Base-by-base conservation (phyloP, 441 rosid species). In the Pelargonium citronellum region DNA sequence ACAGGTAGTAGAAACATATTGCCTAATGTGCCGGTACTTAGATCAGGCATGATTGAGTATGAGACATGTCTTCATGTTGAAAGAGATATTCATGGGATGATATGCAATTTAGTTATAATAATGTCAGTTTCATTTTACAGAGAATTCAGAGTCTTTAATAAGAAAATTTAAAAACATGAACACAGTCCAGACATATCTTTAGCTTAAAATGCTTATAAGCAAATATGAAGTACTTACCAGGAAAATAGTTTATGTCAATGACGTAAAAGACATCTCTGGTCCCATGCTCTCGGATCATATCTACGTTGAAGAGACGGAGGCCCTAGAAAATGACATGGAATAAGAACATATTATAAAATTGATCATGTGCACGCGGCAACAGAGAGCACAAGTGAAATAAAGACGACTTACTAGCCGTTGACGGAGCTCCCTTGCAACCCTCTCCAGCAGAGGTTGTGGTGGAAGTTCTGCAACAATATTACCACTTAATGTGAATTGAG, bases 381-480 rank as follows among this genome's bases (percentile, higher is more conserved):
- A 61, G 1, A 22, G 15, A 11, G 24, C 64, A 22, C 64, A 61
- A 61, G 55, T 49, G 10, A 22, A 61, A 10, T 61, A 49, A 20
- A 1, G 51, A 74, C 90, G 51, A 74, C 90, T 74, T 68, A 94
- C 98, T 91, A 78, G 89, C 91, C 69, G 91, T 79, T 72, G 82
- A 69, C 64, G 89, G 30, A 94, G 92, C 86, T 89, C 99, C 84
- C 71, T 88, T 11, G 95, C 85, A 73, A 94, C 92, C 65, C 64
- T 90, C 84, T 94, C 96, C 39, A 91, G 84, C 77, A 91, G 80
- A 72, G 96, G 86, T 74, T 11, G 78, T 47, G 99, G 99, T 79
- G 99, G 99, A 27, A 89, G 88, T 79, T 91, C 96, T 90, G 84
- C 82, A 82, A 74, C 71, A 72, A 69, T 1, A 72, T 70, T 20